Conservation (phyloP, 805 yeast species). For the Vanderwaltozyma yarrowii region DNA sequence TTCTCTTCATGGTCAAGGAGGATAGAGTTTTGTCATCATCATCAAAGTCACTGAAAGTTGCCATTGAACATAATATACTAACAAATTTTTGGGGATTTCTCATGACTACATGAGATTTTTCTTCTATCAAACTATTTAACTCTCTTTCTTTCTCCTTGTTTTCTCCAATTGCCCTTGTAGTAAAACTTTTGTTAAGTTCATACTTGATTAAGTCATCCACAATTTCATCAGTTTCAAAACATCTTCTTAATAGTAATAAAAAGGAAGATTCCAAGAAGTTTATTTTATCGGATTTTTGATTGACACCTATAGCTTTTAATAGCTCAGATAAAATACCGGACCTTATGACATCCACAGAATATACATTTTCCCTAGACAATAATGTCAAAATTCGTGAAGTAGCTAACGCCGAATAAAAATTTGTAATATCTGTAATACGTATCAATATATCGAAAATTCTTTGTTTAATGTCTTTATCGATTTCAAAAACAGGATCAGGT, state of each 20-base stretch:
- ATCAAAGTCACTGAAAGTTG: slow-evolving; percentile 37
- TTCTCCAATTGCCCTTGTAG: slow-evolving; percentile 26
- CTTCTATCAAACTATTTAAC: slow-evolving; percentile 38
- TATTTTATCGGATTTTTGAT: slow-evolving; percentile 30
- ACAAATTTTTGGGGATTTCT: slow-evolving; percentile 42
- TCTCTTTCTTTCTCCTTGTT: slow-evolving; percentile 33
- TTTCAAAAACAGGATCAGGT: slow-evolving; percentile 14
- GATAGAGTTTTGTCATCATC: slow-evolving; percentile 28
- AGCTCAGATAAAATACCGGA: slow-evolving; percentile 41
- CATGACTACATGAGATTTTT: slow-evolving; percentile 36
- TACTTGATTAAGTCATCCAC: slow-evolving; percentile 39
- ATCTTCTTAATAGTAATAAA: slow-evolving; percentile 50
- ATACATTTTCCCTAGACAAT: slow-evolving; percentile 37
- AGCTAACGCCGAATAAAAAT: slow-evolving; percentile 40
- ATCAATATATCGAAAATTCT: slow-evolving; percentile 37
- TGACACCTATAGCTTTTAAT: slow-evolving; percentile 33
- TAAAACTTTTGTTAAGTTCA: slow-evolving; percentile 40
- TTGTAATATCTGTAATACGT: slow-evolving; percentile 31
- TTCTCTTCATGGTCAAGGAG: slow-evolving; percentile 22
- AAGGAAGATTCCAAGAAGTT: slow-evolving; percentile 38
- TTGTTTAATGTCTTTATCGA: slow-evolving; percentile 18
- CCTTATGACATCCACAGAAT: slow-evolving; percentile 33
- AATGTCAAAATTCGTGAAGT: slow-evolving; percentile 46
- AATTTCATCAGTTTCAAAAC: slow-evolving; percentile 51
- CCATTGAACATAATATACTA: slow-evolving; percentile 33